Evolutionary conservation across 2,329 filamentous ascomycete genomes (phyloP), one percentile per base, ranked within the genome.

Genomic region (Parafenestella ontariensis): DNA sequence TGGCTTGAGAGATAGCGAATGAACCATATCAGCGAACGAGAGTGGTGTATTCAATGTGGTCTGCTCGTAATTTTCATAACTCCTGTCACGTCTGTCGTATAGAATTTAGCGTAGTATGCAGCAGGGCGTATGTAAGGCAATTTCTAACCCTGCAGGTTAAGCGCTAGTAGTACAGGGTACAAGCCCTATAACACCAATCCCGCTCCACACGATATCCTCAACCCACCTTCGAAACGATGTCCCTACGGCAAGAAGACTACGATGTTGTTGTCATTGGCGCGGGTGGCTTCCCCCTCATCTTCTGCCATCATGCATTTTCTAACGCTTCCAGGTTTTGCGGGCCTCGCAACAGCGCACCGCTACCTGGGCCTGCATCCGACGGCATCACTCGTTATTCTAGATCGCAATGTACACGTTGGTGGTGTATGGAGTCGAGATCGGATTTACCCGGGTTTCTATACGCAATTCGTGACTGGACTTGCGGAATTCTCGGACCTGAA

Each of bases 381-480:
- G 13, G 20, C 43, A 13, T 42, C 46, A 8, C 24, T 64, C 21
- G 36, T 49, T 1, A 58, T 64, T 18, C 42, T 64, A 1, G 60
- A 65, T 28, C 41, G 47, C 20, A 54, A 59, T 34, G 11, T 51
- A 20, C 41, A 48, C 29, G 13, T 65, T 2, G 60, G 60, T 3
- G 62, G 60, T 11, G 62, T 65, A 17, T 65, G 43, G 36, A 61
- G 47, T 23, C 37, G 40, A 43, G 52, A 55, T 50, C 33, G 57
- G 21, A 21, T 58, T 11, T 58, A 64, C 31, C 34, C 44, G 5
- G 41, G 34, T 15, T 66, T 66, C 33, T 64, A 56, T 46, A 49
- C 58, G 13, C 59, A 64, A 46, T 64, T 57, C 56, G 53, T 50
- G 6, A 11, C 49, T 18, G 63, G 63, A n/a, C 28, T 65, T 24